Percentiles rank a stretch among this genome's conserved stretches.
Evolutionary conservation across 2,329 filamentous ascomycete genomes (phyloP).

Genomic region (Neurospora sp.): DNA sequence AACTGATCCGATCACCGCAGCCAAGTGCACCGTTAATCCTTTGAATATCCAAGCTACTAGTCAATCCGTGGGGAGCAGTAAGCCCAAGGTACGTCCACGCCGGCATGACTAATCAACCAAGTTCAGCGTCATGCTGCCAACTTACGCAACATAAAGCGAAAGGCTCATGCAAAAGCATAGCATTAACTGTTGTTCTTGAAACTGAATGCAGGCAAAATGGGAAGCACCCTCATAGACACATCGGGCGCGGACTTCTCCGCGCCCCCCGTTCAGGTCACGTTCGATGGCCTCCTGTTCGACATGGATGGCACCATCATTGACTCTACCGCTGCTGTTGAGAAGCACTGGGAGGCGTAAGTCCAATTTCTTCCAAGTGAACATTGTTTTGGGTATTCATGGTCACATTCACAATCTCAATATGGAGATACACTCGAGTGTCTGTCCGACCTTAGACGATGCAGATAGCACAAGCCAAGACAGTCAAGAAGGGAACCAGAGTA

Average conservation of each 20-base stretch:
- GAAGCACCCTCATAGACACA: slow-evolving; percentile 9
- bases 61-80: not conserved
- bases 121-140: not conserved
- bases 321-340: slow-evolving; percentile 64
- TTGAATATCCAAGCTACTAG: not conserved
- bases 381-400: not conserved
- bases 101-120: not conserved
- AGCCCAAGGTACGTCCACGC: not conserved
- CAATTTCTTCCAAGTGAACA: not conserved
- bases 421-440: not conserved
- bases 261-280: slow-evolving; percentile 35
- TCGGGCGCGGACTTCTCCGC: slow-evolving; percentile 26
- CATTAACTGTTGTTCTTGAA: not conserved
- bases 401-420: not conserved
- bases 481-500: not conserved
- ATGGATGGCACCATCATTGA: slow-evolving; percentile 82
- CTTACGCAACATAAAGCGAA: not conserved
- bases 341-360: slow-evolving; percentile 62
- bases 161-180: not conserved
- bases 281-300: slow-evolving; percentile 56
- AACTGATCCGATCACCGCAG: not conserved
- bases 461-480: not conserved
- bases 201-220: slow-evolving; percentile 10
- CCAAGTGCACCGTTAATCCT: not conserved
- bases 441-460: not conserved